phyloP scores from a whole-genome alignment of 73 alveolate species.

The Uronychia binucleata region DNA sequence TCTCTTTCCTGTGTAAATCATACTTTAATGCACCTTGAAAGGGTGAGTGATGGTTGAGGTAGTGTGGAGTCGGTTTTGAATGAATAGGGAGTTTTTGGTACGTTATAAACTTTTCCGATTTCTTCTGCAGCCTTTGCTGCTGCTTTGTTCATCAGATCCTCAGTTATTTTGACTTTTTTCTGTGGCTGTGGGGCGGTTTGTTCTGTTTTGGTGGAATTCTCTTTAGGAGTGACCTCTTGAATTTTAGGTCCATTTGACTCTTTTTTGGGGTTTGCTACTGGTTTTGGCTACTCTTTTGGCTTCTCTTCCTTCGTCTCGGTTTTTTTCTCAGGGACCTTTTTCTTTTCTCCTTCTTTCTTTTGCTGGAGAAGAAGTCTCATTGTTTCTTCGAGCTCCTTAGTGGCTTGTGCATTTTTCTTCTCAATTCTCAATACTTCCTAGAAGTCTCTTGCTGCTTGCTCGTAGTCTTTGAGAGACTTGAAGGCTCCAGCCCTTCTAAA shows the following conservation, averaged over 20 bases:
- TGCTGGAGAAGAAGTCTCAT: constrained; percentile 28
- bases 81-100: constrained; percentile 24
- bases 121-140: constrained; percentile 34
- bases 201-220: background rate
- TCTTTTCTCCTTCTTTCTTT: constrained; percentile 8
- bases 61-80: constrained; percentile 21
- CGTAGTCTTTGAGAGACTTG: constrained; percentile 14
- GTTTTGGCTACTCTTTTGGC: background rate
- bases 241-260: background rate
- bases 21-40: too few species aligned
- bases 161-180: background rate
- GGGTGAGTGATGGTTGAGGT: too few species aligned
- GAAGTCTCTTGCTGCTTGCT: constrained; percentile 38
- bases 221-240: background rate
- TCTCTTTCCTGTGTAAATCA: too few species aligned
- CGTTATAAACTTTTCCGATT: constrained; percentile 2
- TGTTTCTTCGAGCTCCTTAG: constrained; percentile 32
- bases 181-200: background rate
- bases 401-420: constrained; percentile 32
- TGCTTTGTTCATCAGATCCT: constrained; percentile 43
- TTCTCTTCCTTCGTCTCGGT: constrained; percentile 24
- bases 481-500: constrained; percentile 59
- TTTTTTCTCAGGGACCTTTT: background rate
- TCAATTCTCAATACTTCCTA: constrained; percentile 26
- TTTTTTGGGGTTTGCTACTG: background rate